Base-by-base conservation (phyloP, 2,329 filamentous ascomycete species). In the Pezicula rhizophila region DNA sequence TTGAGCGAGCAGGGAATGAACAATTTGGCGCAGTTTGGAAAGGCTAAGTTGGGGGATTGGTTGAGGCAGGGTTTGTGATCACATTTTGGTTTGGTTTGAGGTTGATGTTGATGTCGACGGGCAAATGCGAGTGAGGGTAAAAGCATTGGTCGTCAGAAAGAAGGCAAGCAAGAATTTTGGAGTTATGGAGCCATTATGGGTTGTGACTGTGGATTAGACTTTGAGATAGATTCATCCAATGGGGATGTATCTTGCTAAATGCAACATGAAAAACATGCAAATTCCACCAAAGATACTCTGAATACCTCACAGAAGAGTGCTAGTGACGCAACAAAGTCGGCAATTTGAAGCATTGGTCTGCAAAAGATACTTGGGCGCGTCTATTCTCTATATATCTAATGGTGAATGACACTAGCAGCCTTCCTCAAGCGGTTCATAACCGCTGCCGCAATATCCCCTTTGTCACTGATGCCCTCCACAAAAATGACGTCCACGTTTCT, bases 1-100 rank as follows among this genome's bases (percentile, higher is more conserved):
- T 82, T 97, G 48, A 95, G 89, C 62, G 92, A 97, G 70, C 90
- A 96, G 70, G 92, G 92, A 45, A 82, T 97, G 68, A 84, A 96
- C 70, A 96, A 96, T 72, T 77, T 92, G 58, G 93, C 91, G 70
- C 89, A 96, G 68, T 86, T 96, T 67, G 92, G 91, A 66, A 95
- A 93, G 77, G 85, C 85, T 62, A 92, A 95, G 71, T 71, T 96
- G 64, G 87, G 89, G 40, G 91, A 96, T 71, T 86, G 90, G 78
- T 76, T 96, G 77, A 82, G 92, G 66, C 89, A 95, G 70, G 87
- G 88, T 17, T 69, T 90, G 68, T 89, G 71, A 76, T 31, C 8
- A 31, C 5, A 31, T 12, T 31, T 31, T 12, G 28, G 28, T 31
- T 11, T 31, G 8, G 28, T 31, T 31, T 31, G 28, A 31, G 28